Percentiles rank a stretch among this genome's conserved stretches.
Evolutionary conservation across 2,329 filamentous ascomycete genomes (phyloP).

Genomic region (Orbilia quercus): DNA sequence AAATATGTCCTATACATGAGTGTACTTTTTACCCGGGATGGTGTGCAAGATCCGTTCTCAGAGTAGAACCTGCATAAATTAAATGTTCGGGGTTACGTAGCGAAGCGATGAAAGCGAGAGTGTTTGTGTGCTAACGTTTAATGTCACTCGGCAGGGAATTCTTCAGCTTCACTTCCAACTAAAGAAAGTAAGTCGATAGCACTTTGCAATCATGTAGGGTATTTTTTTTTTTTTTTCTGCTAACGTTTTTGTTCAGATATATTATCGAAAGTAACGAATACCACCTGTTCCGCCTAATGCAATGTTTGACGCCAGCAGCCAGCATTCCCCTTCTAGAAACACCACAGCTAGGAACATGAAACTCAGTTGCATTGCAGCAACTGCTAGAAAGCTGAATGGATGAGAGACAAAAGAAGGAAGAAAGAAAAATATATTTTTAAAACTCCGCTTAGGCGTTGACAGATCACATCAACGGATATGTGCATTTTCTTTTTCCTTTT

Average conservation of each 20-base stretch:
- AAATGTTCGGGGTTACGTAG: slow-evolving; percentile 13
- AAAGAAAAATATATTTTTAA: slow-evolving; percentile 3
- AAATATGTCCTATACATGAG: slow-evolving; percentile 10
- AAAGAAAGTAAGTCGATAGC: slow-evolving; percentile 78
- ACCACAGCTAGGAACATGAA: slow-evolving; percentile 16
- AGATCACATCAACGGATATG: too few relatives aligned
- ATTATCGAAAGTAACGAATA: slow-evolving; percentile 63
- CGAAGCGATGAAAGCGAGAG: slow-evolving; percentile 64
- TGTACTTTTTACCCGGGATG: slow-evolving; percentile 9
- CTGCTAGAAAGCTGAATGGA: background rate
- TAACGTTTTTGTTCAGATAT: slow-evolving; percentile 61
- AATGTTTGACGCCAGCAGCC: slow-evolving; percentile 12
- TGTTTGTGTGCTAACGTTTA: slow-evolving; percentile 37
- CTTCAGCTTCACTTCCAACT: slow-evolving; percentile 97
- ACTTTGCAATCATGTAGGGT: slow-evolving; percentile 9
- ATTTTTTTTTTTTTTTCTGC: slow-evolving; percentile 23
- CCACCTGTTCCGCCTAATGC: slow-evolving; percentile 11
- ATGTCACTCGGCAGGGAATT: slow-evolving; percentile 71
- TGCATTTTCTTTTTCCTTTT: too few relatives aligned
- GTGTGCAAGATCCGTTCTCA: background rate
- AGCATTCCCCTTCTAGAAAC: slow-evolving; percentile 37
- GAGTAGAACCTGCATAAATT: slow-evolving; percentile 22
- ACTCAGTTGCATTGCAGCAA: slow-evolving; percentile 12
- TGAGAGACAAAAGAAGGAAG: background rate
- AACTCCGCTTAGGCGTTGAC: too few relatives aligned